Conservation (phyloP, 306 rosid genomes). For the Rosa lucieae region DNA sequence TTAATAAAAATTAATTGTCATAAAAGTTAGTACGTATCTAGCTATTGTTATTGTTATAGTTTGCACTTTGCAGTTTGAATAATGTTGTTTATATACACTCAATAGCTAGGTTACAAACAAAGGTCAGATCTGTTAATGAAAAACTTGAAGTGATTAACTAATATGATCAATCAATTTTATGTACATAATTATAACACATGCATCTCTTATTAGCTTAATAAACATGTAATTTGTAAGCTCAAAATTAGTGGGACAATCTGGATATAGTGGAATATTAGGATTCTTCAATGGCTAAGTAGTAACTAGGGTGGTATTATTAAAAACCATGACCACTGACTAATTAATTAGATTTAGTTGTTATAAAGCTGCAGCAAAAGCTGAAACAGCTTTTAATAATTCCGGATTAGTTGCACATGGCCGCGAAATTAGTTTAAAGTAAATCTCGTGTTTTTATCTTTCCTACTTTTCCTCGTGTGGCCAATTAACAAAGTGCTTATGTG, state of each 20-base stretch:
- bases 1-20: background rate
- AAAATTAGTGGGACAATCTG: constrained; percentile 4
- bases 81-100: no score
- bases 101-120: no score
- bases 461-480: background rate
- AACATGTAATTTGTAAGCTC: background rate
- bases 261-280: background rate
- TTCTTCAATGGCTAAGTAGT: no score
- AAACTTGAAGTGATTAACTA: no score
- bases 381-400: background rate
- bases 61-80: background rate
- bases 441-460: background rate
- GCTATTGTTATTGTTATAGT: background rate
- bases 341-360: constrained; percentile 5
- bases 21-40: background rate
- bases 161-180: no score
- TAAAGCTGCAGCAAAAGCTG: background rate
- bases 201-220: background rate
- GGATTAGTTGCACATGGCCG: constrained; percentile 5
- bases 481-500: background rate
- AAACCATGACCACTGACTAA: background rate
- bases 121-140: no score
- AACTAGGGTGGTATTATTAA: background rate
- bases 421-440: background rate
- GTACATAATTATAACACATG: no score